Evolutionary conservation across 2,329 filamentous ascomycete genomes (phyloP), one percentile per base, ranked within the genome.

Genomic region (Coniochaeta pulveracea): DNA sequence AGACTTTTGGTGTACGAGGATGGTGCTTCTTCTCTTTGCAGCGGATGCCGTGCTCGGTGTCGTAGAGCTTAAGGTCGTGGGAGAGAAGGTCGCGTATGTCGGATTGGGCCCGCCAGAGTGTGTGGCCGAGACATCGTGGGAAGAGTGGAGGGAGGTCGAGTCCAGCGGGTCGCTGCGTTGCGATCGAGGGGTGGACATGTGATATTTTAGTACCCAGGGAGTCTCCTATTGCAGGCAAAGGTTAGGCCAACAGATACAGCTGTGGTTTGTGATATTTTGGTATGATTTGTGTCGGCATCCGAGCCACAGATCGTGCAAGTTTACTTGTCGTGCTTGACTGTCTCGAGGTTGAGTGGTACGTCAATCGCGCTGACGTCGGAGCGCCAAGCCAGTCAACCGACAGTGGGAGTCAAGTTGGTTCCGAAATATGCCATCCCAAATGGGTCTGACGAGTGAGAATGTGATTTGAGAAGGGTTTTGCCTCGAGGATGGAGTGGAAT

Each of bases 1-100:
- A 11, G 85, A 94, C 60, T 96, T 98, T 56, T 94, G 89, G 57
- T 96, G 88, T 14, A 98, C 88, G 45, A 96, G 76, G 46, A 98
- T 88, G 37, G 85, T 93, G 12, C 85, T 93, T 28, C 85, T 77
- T 40, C 89, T 81, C 50, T 83, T 81, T 26, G 76, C 76, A 23
- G 76, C 72, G 9, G 72, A 68, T 19, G 70, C 63, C 37, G 66
- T 61, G 35, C 64, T 66, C 29, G 80, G 66, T 5, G 76, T 70
- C 23, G 72, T 71, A 36, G 80, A 73, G 27, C 76, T 80, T 44
- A 88, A 72, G 15, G 81, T 85, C 15, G 80, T 72, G 19, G 91
- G 88, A 5, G 89, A 91, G 63, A 98, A 98, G 48, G 84, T 73
- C 42, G 91, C 91, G 51, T 83, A 77, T 28, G 89, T 96, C 29